A percentile compares a stretch with the other conserved stretches of the same genome.
Conservation (phyloP, 176 grass and related monocot genomes). For the Musa beccarii region DNA sequence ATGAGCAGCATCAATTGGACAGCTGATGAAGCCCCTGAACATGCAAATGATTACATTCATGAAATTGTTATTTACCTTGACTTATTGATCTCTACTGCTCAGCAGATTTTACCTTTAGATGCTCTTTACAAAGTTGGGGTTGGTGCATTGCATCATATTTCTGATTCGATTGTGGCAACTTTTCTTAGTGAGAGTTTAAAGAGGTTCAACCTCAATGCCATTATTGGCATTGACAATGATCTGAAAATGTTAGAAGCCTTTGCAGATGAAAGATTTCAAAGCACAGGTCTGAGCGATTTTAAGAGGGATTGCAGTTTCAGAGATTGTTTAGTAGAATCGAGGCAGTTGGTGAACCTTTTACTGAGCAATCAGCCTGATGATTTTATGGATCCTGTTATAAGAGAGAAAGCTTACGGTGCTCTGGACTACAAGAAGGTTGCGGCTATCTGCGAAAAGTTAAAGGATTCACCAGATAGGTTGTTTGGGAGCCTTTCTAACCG, state of each 20-base stretch:
- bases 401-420: constrained; percentile 63
- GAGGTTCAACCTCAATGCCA: constrained; percentile 70
- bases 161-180: constrained; percentile 61
- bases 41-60: constrained; percentile 79
- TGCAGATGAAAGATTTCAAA: constrained; percentile 71
- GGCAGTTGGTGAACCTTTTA: constrained; percentile 83
- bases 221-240: constrained; percentile 68
- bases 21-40: constrained; percentile 62
- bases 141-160: constrained; percentile 64
- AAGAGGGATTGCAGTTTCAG: constrained; percentile 65
- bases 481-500: constrained; percentile 79
- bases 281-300: constrained; percentile 43
- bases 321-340: constrained; percentile 70
- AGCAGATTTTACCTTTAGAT: constrained; percentile 66
- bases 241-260: constrained; percentile 68
- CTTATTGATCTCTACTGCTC: constrained; percentile 51
- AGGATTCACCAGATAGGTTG: constrained; percentile 72
- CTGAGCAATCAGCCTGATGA: constrained; percentile 91
- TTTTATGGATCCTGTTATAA: constrained; percentile 90
- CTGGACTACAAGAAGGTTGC: constrained; percentile 86
- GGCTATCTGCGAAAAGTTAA: constrained; percentile 70
- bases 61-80: constrained; percentile 80
- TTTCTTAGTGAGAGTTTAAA: constrained; percentile 77
- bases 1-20: constrained; percentile 70
- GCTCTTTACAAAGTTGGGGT: constrained; percentile 64